Evolutionary conservation across 106 monocot genomes (phyloP), one percentile per base, ranked within the genome.

Genomic region (Apostasia ramifera): DNA sequence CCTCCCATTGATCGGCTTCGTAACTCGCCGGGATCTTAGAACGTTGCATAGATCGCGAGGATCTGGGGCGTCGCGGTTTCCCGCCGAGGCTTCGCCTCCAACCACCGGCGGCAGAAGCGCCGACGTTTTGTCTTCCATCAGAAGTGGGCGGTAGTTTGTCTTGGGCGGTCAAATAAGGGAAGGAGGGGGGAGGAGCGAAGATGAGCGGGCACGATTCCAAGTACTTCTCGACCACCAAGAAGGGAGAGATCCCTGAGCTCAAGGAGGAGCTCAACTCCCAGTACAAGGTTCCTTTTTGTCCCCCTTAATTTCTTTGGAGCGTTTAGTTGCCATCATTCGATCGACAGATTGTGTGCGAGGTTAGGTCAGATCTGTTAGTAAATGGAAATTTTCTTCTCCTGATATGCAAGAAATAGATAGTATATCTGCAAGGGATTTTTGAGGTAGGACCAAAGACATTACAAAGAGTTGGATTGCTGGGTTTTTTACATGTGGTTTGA

Each of bases 131-230:
- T 26, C 26, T 26, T 26, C 26, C 26, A 26, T 26, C 26, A 26
- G 26, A 26, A 26, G 26, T 26, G 26, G 26, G 0, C 26, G 26
- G 26, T 26, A 26, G 26, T 26, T 26, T 26, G 26, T 26, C 26
- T 26, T 26, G 41, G 41, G 37, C 60, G 60, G 60, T 26, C 5
- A 42, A 60, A 3, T 11, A 62, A 62, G 62, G 44, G n/a, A 62
- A 44, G 44, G 62, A 44, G 62, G 62, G 12, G 39, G 44, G 8
- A 65, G 65, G 48, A 48, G 43, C 46, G 45, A 74, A 53, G 60
- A 97, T 97, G 95, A 97, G 95, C 74, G 95, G 95, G 40, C 95
- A 97, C 77, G 95, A 97, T 49, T 97, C 95, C 63, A 97, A 97
- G 84, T 97, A 97, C 86, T 97, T 97, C 84, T 97, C 95, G 2